Conservation (phyloP, 306 rosid species). For the Citrullus mucosospermus region DNA sequence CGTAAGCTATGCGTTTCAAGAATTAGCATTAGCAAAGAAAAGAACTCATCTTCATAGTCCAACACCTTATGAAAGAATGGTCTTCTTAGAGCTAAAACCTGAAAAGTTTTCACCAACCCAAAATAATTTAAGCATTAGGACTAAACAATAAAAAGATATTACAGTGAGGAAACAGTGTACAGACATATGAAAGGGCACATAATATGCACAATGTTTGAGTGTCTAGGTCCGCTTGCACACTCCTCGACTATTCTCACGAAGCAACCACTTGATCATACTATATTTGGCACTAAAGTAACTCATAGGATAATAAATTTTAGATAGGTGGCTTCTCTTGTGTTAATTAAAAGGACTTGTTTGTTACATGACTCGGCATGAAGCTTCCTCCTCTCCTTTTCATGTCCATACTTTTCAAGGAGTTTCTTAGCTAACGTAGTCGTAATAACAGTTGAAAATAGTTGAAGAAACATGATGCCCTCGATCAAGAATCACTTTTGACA, state of each 20-base stretch:
- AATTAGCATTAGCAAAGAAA: slow-evolving; percentile 63
- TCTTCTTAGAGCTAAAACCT: slow-evolving; percentile 68
- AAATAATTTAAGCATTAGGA: background rate
- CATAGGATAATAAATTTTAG: background rate
- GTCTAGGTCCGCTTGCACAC: background rate
- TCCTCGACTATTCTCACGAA: background rate
- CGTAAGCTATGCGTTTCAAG: slow-evolving; percentile 83
- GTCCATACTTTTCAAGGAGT: background rate
- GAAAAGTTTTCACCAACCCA: background rate
- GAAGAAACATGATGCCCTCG: background rate
- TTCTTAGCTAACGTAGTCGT: background rate
- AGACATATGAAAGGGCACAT: background rate
- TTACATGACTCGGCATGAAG: background rate
- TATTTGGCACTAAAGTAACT: background rate
- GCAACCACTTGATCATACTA: too few species aligned
- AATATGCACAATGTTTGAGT: background rate
- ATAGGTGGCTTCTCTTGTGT: background rate
- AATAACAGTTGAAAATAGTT: background rate
- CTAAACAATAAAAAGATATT: background rate
- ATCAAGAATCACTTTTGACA: background rate
- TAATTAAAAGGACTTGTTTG: background rate
- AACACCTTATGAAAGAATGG: slow-evolving; percentile 57
- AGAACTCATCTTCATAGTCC: slow-evolving; percentile 79
- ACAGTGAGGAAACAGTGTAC: background rate
- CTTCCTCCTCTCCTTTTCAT: background rate